Evolutionary conservation across 495 filamentous ascomycete species (phyloP).

Genomic region (Penicillium turbatum): DNA sequence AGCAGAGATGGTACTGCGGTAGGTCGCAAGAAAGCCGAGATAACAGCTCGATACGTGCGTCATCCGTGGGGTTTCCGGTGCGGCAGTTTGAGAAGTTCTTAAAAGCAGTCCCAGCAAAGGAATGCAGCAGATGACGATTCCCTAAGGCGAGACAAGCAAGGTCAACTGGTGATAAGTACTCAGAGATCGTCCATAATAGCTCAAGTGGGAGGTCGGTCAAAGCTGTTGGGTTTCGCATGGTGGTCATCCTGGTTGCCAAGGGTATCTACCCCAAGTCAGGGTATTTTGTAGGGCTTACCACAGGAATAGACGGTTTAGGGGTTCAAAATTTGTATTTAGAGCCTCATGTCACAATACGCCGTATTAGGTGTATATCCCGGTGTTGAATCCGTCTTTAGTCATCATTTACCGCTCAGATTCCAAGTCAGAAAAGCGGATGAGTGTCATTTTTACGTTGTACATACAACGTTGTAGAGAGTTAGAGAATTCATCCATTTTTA

Average conservation of each 20-base stretch:
- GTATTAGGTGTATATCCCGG: too few species aligned
- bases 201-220: neutral
- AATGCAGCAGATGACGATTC: neutral
- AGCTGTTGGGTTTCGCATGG: neutral
- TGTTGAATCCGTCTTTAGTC: too few species aligned
- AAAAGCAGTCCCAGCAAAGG: neutral
- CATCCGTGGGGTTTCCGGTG: neutral
- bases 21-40: conserved; percentile 3
- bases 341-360: too few species aligned
- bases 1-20: conserved; percentile 4
- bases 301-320: too few species aligned
- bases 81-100: neutral
- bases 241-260: neutral
- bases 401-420: too few species aligned
- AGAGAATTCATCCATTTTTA: too few species aligned
- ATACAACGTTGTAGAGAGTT: too few species aligned
- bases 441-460: too few species aligned
- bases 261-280: neutral
- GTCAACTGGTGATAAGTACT: neutral
- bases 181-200: conserved; percentile 1
- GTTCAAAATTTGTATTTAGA: too few species aligned
- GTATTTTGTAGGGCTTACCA: too few species aligned
- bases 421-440: too few species aligned
- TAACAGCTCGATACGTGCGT: neutral
- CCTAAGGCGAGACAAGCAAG: neutral